These are phyloP conservation scores for Misopates orontium DNA, from an alignment of 257 asterid genomes.

Conservation along the genomic window DNA sequence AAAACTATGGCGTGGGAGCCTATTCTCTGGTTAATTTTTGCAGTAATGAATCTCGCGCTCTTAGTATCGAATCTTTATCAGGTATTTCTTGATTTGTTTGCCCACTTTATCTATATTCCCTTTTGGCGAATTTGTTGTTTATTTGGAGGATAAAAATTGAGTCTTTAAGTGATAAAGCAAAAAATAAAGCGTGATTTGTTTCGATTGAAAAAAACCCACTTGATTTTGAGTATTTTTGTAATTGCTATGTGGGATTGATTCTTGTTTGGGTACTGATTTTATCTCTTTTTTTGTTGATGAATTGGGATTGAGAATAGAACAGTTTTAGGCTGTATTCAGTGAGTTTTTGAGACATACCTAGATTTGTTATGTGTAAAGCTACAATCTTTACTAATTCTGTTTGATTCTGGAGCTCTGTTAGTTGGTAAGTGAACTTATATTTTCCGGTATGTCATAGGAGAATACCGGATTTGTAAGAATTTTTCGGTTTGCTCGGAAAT, in stretches of 20 bases:
- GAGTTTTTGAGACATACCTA: conserved; percentile 1
- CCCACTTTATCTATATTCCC: neutral
- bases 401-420: conserved; percentile 13
- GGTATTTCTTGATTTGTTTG: conserved; percentile 37
- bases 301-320: neutral
- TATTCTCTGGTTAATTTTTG: conserved; percentile 58
- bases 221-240: neutral
- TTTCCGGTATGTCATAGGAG: neutral
- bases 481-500: neutral
- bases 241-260: conserved; percentile 17
- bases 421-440: conserved; percentile 19
- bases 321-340: neutral
- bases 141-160: neutral
- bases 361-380: conserved; percentile 1
- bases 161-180: neutral
- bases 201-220: conserved; percentile 17
- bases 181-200: neutral
- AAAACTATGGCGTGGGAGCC: conserved; percentile 59
- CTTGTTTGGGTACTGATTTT: conserved; percentile 26
- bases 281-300: too few species aligned
- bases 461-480: neutral
- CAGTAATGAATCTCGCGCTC: conserved; percentile 53
- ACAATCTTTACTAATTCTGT: neutral
- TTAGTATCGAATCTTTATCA: conserved; percentile 69
- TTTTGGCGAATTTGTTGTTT: neutral